These are phyloP conservation scores for Physocladia obscura DNA, from an alignment of 192 early-diverging fungal genomes.

Conservation along the genomic window DNA sequence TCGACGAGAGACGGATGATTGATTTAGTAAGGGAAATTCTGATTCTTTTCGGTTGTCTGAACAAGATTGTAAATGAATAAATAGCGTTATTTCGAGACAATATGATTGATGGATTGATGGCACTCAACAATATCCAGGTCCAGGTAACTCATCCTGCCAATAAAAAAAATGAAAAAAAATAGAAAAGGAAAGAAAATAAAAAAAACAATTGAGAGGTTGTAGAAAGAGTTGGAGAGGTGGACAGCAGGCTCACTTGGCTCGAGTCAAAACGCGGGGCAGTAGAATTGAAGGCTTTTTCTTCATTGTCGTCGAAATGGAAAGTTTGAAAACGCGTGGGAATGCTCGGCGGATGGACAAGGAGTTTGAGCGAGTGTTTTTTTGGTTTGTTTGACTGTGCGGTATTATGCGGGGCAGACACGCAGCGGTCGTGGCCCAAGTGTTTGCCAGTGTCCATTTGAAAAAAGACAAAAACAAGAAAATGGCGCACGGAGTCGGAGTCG, in stretches of 20 bases:
- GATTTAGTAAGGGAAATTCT: constrained; percentile 20
- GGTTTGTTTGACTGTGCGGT: too few species aligned
- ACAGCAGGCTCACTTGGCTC: too few species aligned
- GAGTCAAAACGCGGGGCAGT: constrained; percentile 47
- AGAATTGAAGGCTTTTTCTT: constrained; percentile 48
- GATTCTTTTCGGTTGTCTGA: constrained; percentile 19
- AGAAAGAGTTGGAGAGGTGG: background rate
- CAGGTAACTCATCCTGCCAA: constrained; percentile 49
- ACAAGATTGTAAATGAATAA: background rate
- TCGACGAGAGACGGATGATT: constrained; percentile 38
- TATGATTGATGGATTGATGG: too few species aligned
- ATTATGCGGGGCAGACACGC: too few species aligned
- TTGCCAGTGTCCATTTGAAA: too few species aligned
- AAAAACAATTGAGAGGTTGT: background rate
- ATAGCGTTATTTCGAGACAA: too few species aligned
- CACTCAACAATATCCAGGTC: constrained; percentile 50
- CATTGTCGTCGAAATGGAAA: constrained; percentile 52
- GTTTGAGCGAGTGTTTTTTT: too few species aligned
- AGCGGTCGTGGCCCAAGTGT: too few species aligned
- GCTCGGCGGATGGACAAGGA: constrained; percentile 51
- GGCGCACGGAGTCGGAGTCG: too few species aligned
- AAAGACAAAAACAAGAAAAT: too few species aligned
- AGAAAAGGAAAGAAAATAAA: background rate
- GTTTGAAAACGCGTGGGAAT: constrained; percentile 58
- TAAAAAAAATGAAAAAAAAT: background rate